Evolutionary conservation across 116 monocot genomes (phyloP).

Genomic region (Cymodocea nodosa): DNA sequence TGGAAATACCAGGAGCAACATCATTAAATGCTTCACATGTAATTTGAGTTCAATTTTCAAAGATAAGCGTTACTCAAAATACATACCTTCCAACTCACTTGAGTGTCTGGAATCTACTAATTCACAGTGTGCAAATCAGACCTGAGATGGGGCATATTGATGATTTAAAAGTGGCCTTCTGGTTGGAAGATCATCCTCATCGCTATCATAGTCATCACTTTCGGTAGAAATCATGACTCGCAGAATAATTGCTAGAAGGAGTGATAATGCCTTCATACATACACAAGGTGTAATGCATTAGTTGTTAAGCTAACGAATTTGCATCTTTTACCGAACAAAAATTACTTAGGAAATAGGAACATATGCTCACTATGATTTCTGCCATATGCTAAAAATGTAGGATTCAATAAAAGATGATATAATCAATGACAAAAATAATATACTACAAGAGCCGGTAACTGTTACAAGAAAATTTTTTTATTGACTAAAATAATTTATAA

Average conservation of each 20-base stretch:
- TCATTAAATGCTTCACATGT: no score
- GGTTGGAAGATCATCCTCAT: constrained; percentile 49
- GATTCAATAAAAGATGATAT: background rate
- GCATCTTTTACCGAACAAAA: background rate
- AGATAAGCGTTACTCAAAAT: no score
- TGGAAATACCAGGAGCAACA: no score
- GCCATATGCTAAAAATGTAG: no score
- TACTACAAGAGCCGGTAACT: background rate
- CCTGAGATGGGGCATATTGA: background rate
- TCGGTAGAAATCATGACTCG: constrained; percentile 33
- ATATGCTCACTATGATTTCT: background rate
- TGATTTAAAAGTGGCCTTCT: constrained; percentile 48
- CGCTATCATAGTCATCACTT: constrained; percentile 51
- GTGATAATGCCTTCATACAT: constrained; percentile 42
- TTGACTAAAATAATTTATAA: background rate
- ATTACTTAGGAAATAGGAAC: background rate
- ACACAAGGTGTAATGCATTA: background rate
- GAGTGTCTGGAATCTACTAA: no score
- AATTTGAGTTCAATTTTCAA: no score
- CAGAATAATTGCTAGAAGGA: constrained; percentile 50
- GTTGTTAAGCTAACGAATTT: background rate
- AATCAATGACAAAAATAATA: background rate
- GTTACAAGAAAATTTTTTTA: background rate
- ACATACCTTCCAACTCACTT: no score
- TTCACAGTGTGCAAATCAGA: background rate